Base-by-base conservation (phyloP, 1,139 yeast species). In the Hyphopichia buzzinii region DNA sequence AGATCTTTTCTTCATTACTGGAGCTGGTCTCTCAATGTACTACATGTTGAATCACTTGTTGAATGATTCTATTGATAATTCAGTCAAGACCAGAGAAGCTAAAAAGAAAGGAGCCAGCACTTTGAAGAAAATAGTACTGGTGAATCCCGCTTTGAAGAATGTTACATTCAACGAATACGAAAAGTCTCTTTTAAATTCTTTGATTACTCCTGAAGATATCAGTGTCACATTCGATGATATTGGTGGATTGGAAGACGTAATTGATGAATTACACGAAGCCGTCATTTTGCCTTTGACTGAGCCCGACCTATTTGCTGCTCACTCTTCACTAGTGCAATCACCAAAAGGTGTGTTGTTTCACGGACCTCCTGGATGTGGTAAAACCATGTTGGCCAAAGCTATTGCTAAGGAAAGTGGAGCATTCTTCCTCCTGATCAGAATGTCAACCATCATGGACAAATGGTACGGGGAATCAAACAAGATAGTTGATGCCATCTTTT, bases 281-380 rank as follows among this genome's bases (percentile, higher is more conserved):
- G 96, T 92, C 8, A 77, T 92, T 34, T 81, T 86, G 49, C 98
- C 98, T 1, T 67, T 92, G 38, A 89, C 95, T 1, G 81, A 55
- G 47, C 89, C 90, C 1, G 81, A 76, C 26, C 56, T 84, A 35
- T 83, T 81, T 51, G 65, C 73, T 11, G 77, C 74, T 27, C 84
- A 81, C 49, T 79, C 84, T 41, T 59, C 78, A 26, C 67, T 92
- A 38, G 69, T 84, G 25, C 88, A 84, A 52, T 92, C 96, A 1
- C 98, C 98, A 2, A 90, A 88, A 53, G 98, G 98, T 19, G 97
- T 92, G 2, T 65, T 92, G 31, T 73, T 92, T 38, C 83, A 88
- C 55, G 98, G 98, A 0, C 97, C 98, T 2, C 97, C 98, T 0
- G 97, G 98, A 0, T 92, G 97, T 60, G 97, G 97, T 40, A 92